These are phyloP conservation scores for Neonectria sp. DNA, from an alignment of 2,329 filamentous ascomycete genomes.

Conservation along the genomic window DNA sequence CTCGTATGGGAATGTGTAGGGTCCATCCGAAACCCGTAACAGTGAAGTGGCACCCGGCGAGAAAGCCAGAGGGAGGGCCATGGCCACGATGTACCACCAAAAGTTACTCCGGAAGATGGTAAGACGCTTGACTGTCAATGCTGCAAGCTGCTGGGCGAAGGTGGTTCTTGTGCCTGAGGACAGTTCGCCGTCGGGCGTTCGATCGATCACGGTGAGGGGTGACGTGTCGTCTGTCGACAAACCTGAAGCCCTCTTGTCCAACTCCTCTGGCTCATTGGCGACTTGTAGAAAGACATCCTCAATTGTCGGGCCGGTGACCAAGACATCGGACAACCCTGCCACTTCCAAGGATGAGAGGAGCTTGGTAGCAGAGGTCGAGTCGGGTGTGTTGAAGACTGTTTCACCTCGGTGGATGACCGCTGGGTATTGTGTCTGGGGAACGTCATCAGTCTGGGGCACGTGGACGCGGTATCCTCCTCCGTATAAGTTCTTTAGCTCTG, in stretches of 20 bases:
- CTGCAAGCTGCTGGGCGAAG: too few species aligned
- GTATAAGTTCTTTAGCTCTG: constrained; percentile 74
- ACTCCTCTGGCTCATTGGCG: constrained; percentile 37
- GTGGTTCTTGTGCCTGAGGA: too few species aligned
- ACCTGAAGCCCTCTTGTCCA: not conserved
- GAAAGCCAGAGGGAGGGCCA: too few species aligned
- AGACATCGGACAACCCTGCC: constrained; percentile 59
- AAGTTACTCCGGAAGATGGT: too few species aligned
- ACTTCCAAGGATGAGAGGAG: constrained; percentile 60
- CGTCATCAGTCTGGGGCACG: constrained; percentile 46
- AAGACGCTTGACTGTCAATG: too few species aligned
- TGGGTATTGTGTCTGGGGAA: constrained; percentile 40
- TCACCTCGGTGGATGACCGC: constrained; percentile 68
- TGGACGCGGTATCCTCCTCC: constrained; percentile 76
- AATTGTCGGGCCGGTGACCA: constrained; percentile 50
- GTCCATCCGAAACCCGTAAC: too few species aligned
- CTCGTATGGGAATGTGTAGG: too few species aligned
- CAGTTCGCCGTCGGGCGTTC: too few species aligned
- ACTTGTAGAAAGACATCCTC: constrained; percentile 54
- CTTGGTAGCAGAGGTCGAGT: constrained; percentile 46
- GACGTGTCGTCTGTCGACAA: constrained; percentile 19
- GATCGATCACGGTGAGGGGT: too few species aligned
- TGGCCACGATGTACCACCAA: too few species aligned
- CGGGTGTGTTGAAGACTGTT: constrained; percentile 67
- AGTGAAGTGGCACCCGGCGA: too few species aligned